Evolutionary conservation across 306 rosid genomes (phyloP), one percentile per base, ranked within the genome.

Genomic region (Citrullus mucosospermus): DNA sequence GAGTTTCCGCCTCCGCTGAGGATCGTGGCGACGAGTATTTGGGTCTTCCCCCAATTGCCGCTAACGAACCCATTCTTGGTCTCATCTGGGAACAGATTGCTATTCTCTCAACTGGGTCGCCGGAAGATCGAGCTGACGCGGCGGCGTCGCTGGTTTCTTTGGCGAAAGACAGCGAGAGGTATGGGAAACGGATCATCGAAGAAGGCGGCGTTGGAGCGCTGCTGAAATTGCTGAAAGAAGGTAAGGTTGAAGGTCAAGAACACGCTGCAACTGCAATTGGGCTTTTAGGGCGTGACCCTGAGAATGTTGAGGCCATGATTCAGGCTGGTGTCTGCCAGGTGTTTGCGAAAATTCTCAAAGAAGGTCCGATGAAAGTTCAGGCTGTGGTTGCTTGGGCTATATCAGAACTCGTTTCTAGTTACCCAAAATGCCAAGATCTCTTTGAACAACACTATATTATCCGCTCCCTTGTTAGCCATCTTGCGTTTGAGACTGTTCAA

Each of bases 21-120:
- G 88, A 83, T 70, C 78, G 88, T 41, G 88, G 85, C 69, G 89
- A 80, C 48, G 89, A 87, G 67, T 81, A 86, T 71, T 75, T 93
- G 20, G 98, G 97, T 4, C 87, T 93, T 39, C 98, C 98, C 11
- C 98, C 98, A 0, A 93, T 91, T 3, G 98, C 98, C 0, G 90
- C 98, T 0, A 93, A 91, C 81, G 97, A 91, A 79, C 98, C 98
- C 2, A 93, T 91, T 79, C 58, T 93, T 36, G 82, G 98, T 38
- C 75, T 91, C 6, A 91, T 93, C 14, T 93, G 98, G 98, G 98
- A 93, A 30, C 98, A 91, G 87, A 87, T 93, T 76, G 98, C 98
- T 1, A 81, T 83, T 65, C 89, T 93, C 13, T 80, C 75, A 53
- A 89, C 90, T 0, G 97, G 89, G 0, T 83, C 93, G 1, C 74